Conservation (phyloP, 2,329 filamentous ascomycete genomes). For the Biscogniauxia marginata region DNA sequence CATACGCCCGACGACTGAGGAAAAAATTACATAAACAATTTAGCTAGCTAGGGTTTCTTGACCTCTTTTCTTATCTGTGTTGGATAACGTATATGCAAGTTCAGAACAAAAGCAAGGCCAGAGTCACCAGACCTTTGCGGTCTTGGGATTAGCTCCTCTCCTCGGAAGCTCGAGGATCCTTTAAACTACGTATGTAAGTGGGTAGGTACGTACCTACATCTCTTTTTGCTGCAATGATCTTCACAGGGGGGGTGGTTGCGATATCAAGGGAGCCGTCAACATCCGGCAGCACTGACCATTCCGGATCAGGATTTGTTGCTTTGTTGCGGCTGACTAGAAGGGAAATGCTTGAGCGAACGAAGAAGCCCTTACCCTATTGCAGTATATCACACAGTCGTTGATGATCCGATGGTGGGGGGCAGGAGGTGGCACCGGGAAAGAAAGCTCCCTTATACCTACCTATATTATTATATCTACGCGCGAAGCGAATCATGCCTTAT, state of each 20-base stretch:
- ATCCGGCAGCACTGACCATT: neutral
- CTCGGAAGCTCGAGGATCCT: neutral
- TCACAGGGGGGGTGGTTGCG: neutral
- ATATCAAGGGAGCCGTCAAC: neutral
- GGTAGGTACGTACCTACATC: neutral
- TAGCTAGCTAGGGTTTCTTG: too few relatives aligned
- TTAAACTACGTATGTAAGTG: neutral
- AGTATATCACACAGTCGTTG: conserved; percentile 9
- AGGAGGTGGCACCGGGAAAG: neutral
- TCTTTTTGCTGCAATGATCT: neutral
- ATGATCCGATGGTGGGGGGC: neutral
- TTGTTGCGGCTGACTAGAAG: neutral
- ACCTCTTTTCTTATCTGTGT: too few relatives aligned
- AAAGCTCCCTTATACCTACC: too few relatives aligned
- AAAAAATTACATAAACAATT: too few relatives aligned
- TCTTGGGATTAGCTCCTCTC: neutral
- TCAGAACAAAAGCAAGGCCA: neutral
- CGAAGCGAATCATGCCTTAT: neutral
- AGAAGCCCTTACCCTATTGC: conserved; percentile 10
- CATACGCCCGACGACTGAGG: too few relatives aligned
- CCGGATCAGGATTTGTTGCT: neutral
- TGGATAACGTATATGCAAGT: too few relatives aligned
- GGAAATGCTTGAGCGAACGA: conserved; percentile 1
- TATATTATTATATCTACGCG: neutral
- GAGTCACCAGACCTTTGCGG: neutral